Evolutionary conservation across 371 early-diverging fungal species (phyloP).

Genomic region (Mortierella sp.): DNA sequence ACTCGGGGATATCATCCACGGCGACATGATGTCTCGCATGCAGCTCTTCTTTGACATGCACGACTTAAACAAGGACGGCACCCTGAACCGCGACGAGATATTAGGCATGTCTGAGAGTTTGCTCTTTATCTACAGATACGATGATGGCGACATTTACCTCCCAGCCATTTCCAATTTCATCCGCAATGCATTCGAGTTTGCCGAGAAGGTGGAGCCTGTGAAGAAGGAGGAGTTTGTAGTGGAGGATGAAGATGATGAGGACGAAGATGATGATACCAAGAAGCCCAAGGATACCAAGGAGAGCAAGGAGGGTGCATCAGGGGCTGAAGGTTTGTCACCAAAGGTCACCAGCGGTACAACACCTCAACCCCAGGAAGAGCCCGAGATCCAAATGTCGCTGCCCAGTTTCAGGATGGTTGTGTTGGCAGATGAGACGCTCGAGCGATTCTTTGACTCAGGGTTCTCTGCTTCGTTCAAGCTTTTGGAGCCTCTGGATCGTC

Average conservation of each 20-base stretch:
- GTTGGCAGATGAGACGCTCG: slow-evolving; percentile 79
- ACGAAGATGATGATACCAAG: slow-evolving; percentile 3
- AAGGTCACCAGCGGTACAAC: not conserved
- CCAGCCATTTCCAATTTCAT: slow-evolving; percentile 80
- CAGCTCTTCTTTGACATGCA: slow-evolving; percentile 89
- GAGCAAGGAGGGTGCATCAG: not conserved
- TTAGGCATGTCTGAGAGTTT: slow-evolving; percentile 91
- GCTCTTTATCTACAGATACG: slow-evolving; percentile 80
- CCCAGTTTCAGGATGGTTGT: slow-evolving; percentile 79
- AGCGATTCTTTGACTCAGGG: slow-evolving; percentile 76
- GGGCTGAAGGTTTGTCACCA: slow-evolving; percentile 24
- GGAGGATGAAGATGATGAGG: slow-evolving; percentile 11
- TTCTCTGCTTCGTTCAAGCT: slow-evolving; percentile 76
- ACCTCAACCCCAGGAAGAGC: slow-evolving; percentile 27
- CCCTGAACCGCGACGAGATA: slow-evolving; percentile 86
- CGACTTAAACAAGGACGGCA: slow-evolving; percentile 81
- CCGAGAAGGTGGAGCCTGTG: slow-evolving; percentile 59
- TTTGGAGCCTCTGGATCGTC: slow-evolving; percentile 74
- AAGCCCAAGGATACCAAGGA: slow-evolving; percentile 6
- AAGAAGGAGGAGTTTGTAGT: slow-evolving; percentile 11
- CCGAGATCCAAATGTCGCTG: slow-evolving; percentile 60
- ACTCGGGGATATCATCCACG: slow-evolving; percentile 82
- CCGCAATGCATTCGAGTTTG: slow-evolving; percentile 77
- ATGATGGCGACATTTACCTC: slow-evolving; percentile 73
- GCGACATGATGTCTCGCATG: slow-evolving; percentile 85